Conservation (phyloP, 176 grass and related monocot species). For the Panicum miliaceum region DNA sequence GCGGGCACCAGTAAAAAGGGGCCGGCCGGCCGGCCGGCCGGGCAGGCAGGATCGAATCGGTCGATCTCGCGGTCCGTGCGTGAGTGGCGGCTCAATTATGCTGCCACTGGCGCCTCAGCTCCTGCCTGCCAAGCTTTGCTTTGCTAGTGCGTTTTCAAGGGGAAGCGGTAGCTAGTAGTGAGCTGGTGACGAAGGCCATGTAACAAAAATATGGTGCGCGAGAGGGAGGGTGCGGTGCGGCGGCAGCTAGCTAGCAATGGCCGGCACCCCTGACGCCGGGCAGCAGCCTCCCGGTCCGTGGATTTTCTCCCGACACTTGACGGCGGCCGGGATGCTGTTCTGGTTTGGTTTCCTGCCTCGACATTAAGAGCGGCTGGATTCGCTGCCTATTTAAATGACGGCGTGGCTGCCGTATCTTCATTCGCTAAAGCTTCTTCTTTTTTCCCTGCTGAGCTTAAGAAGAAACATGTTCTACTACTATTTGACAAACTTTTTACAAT, state of each 20-base stretch:
- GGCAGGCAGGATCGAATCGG: slow-evolving; percentile 2
- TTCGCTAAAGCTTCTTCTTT: not conserved
- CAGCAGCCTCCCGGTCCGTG: not conserved
- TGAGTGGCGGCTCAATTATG: slow-evolving; percentile 53
- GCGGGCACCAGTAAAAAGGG: not conserved
- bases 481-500: not conserved
- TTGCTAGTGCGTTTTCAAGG: slow-evolving; percentile 19
- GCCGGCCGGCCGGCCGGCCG: not conserved
- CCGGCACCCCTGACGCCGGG: slow-evolving; percentile 39
- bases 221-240: not conserved
- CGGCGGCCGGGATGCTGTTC: slow-evolving; percentile 9
- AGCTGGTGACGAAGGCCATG: slow-evolving; percentile 38
- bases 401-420: no score
- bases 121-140: slow-evolving; percentile 1
- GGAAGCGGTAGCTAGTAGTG: slow-evolving; percentile 2
- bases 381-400: not conserved
- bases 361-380: not conserved
- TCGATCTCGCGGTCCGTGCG: slow-evolving; percentile 22
- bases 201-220: not conserved
- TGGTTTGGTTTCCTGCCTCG: not conserved
- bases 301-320: slow-evolving; percentile 33
- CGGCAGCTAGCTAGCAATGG: slow-evolving; percentile 36
- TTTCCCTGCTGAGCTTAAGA: not conserved
- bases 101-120: slow-evolving; percentile 20
- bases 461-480: not conserved